Evolutionary conservation across 164 flowering plant genomes (phyloP), one percentile per base, ranked within the genome.

Genomic region (Berberis thunbergii): DNA sequence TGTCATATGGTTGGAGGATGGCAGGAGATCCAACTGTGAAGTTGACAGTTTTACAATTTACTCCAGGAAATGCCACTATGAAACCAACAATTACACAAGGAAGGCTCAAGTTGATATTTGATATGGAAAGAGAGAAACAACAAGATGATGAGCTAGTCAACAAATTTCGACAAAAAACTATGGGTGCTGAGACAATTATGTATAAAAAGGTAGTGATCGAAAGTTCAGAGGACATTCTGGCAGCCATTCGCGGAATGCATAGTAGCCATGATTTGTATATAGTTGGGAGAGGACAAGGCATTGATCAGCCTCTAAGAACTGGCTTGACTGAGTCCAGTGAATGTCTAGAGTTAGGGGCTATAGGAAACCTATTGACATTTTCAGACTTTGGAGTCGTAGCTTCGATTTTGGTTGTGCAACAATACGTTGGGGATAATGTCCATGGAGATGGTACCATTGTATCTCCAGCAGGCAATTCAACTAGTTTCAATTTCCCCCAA

Each of bases 331-430:
- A 66, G 7, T 66, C 70, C 68, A 70, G 68, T 38, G 73, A 73
- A 41, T 70, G 65, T n/a, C 73, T 73, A 43, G 73, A 73, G 67
- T 60, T 70, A 41, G 73, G 76, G 3, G 55, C 66, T 9, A 60
- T 69, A 10, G 76, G 76, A 43, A 70, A 70, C 60, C n/a, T 70
- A 45, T 64, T 73, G 61, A 70, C 68, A 8, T 73, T 73, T 4
- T 66, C 70, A 41, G 76, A 73, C 44, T 73, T 70, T 54, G 45
- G 65, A 4, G 66, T 48, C 6, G 63, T 70, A 5, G 73, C 60
- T 39, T 73, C 76, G 3, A 73, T 73, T 3, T 41, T 69, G 44
- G 73, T 73, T 45, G 70, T 73, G 58, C 73, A 67, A 49, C 76
- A 73, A 43, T 66, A 63, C 48, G 56, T 65, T 7, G 68, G 67